Conservation (phyloP, 2,329 filamentous ascomycete species). For the Apiospora marii region DNA sequence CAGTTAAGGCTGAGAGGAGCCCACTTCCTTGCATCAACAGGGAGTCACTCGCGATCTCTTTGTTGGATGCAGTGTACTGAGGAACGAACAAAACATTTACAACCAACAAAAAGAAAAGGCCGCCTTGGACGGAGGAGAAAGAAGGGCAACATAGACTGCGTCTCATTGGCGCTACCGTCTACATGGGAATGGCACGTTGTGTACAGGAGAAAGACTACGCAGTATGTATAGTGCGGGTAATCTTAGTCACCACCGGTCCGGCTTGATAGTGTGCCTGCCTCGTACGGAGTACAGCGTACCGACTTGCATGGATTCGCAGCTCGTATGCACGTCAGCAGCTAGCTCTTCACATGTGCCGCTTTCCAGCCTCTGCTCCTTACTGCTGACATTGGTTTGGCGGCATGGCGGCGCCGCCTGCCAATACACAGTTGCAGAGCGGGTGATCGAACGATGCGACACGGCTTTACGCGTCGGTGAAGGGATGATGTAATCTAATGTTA, state of each 20-base stretch:
- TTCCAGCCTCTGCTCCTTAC: not conserved
- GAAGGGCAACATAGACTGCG: not conserved
- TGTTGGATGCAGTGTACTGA: not conserved
- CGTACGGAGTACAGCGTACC: not conserved
- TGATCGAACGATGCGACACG: not conserved
- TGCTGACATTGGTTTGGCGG: not conserved
- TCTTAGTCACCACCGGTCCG: not conserved
- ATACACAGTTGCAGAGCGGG: not conserved
- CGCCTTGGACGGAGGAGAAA: not conserved
- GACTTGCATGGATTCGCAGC: not conserved
- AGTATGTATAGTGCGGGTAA: slow-evolving; percentile 5
- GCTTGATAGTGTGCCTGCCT: not conserved
- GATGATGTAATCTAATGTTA: not conserved
- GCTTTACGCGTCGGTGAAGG: not conserved
- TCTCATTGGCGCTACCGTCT: not conserved
- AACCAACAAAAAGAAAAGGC: not conserved
- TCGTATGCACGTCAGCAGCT: slow-evolving; percentile 1
- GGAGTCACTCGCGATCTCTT: not conserved
- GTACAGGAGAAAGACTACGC: not conserved
- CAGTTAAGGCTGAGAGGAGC: not conserved
- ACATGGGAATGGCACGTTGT: not conserved
- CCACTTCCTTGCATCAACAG: not conserved
- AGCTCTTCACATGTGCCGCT: not conserved
- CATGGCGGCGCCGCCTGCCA: not conserved
- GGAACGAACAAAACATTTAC: not conserved